Percentiles rank a stretch among this genome's conserved stretches.
These are phyloP conservation scores for Pseudogymnoascus sp. DNA, from an alignment of 2,329 filamentous ascomycete genomes.

Conservation along the genomic window DNA sequence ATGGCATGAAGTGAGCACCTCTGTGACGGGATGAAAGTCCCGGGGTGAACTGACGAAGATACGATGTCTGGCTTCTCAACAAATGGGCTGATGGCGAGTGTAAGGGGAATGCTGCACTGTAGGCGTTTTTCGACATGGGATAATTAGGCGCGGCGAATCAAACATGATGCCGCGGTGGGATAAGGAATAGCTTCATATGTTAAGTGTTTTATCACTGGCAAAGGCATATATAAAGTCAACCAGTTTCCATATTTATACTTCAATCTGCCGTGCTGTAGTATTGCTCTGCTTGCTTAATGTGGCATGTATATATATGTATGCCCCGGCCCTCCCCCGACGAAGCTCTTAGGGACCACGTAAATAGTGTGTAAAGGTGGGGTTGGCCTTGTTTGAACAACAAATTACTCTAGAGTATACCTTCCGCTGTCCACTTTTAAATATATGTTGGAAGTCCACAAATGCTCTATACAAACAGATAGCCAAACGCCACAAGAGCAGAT, in stretches of 20 bases:
- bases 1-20: neutral
- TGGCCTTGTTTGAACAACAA: neutral
- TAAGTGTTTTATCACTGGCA: neutral
- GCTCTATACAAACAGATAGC: neutral
- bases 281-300: neutral
- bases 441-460: neutral
- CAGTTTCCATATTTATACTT: neutral
- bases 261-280: neutral
- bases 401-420: neutral
- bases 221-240: neutral
- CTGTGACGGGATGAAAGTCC: neutral
- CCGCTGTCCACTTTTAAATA: neutral
- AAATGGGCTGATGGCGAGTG: conserved; percentile 2
- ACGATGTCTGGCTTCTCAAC: conserved; percentile 4
- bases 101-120: conserved; percentile 1
- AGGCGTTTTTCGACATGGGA: neutral
- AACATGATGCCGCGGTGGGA: neutral
- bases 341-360: neutral
- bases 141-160: neutral
- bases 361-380: no score
- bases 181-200: conserved; percentile 4
- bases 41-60: neutral
- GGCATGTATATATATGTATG: neutral
- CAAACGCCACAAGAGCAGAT: neutral
- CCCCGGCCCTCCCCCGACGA: neutral